A percentile compares a stretch with the other conserved stretches of the same genome.
These are phyloP conservation scores for Wilcoxina mikolae DNA, from an alignment of 495 filamentous ascomycete species.

Conservation along the genomic window DNA sequence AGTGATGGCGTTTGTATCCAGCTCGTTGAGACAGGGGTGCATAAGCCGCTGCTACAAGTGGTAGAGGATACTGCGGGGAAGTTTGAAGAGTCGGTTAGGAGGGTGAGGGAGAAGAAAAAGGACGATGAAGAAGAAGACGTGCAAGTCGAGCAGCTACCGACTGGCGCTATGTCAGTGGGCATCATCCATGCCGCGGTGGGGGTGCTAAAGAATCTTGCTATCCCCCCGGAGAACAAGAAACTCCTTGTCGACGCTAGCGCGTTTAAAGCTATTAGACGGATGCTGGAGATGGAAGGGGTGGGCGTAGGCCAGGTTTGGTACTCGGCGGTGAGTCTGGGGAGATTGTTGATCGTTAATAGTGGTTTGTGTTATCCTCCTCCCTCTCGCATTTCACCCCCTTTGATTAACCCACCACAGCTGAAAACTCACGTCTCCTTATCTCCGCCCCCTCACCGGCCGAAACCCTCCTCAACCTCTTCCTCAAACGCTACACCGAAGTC, in stretches of 20 bases:
- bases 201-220: constrained; percentile 69
- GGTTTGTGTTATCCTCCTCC: constrained; percentile 45
- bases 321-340: constrained; percentile 47
- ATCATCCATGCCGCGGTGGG: constrained; percentile 51
- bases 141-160: constrained; percentile 5
- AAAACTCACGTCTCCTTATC: constrained; percentile 28
- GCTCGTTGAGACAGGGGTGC: constrained; percentile 43
- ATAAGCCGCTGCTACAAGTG: constrained; percentile 41
- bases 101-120: constrained; percentile 16
- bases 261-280: constrained; percentile 32
- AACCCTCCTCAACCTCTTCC: constrained; percentile 40
- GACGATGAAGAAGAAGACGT: neutral
- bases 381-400: constrained; percentile 33
- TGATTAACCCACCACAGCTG: constrained; percentile 13
- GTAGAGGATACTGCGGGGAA: constrained; percentile 33
- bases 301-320: constrained; percentile 58
- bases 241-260: constrained; percentile 42
- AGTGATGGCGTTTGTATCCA: constrained; percentile 47
- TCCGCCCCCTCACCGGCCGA: constrained; percentile 39
- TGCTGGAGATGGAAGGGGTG: constrained; percentile 47
- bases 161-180: constrained; percentile 20
- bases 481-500: constrained; percentile 44
- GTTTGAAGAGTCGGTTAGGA: constrained; percentile 14
- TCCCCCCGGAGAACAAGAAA: constrained; percentile 48
- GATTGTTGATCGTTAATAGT: constrained; percentile 39